These are phyloP conservation scores for Xylaria flabelliformis DNA, from an alignment of 495 filamentous ascomycete species.

Conservation along the genomic window DNA sequence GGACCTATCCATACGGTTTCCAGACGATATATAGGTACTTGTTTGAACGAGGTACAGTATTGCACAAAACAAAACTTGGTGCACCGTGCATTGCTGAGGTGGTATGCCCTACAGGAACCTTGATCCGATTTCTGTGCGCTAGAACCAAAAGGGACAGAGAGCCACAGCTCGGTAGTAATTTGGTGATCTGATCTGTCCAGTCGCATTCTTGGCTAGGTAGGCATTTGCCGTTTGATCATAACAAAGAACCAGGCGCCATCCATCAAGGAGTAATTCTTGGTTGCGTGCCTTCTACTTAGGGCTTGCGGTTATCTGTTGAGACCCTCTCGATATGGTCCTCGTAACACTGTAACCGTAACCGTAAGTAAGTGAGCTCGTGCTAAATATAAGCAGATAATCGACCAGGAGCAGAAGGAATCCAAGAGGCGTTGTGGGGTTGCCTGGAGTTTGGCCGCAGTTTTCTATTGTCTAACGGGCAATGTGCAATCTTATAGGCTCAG, in stretches of 20 bases:
- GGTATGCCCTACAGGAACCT: constrained; percentile 17
- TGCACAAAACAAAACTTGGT: constrained; percentile 8
- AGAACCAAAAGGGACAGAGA: constrained; percentile 6
- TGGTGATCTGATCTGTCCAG: constrained; percentile 23
- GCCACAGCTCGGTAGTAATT: constrained; percentile 13
- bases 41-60: background rate
- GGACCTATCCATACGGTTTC: background rate
- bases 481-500: constrained; percentile 39
- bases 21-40: constrained; percentile 7
- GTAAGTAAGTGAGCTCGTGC: background rate
- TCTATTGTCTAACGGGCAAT: constrained; percentile 38
- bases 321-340: background rate
- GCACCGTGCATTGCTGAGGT: constrained; percentile 5
- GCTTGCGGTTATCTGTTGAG: background rate
- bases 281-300: background rate
- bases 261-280: background rate
- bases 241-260: background rate
- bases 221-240: constrained; percentile 18
- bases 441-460: constrained; percentile 44
- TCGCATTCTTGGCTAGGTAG: constrained; percentile 21
- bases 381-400: background rate
- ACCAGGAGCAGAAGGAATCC: constrained; percentile 26
- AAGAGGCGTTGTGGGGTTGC: constrained; percentile 34
- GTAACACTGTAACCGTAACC: background rate
- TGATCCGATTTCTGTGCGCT: constrained; percentile 15